phyloP scores from a whole-genome alignment of 306 rosid genomes.

The Cicer bijugum region DNA sequence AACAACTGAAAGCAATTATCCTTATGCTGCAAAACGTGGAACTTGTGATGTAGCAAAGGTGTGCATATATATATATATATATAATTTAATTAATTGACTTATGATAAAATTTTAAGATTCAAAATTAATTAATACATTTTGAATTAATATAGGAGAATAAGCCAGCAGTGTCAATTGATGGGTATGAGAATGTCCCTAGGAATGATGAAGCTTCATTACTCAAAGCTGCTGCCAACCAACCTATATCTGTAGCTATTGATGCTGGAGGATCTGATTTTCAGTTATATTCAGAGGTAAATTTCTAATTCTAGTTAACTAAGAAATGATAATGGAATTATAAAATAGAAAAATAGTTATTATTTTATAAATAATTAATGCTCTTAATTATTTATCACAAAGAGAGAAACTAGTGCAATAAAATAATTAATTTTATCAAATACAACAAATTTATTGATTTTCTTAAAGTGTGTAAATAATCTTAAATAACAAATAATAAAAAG shows the following conservation, averaged over 20 bases:
- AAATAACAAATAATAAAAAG: too few relatives aligned
- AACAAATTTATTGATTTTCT: too few relatives aligned
- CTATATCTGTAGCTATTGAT: conserved; percentile 59
- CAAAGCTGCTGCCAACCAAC: conserved; percentile 59
- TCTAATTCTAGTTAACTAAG: not conserved
- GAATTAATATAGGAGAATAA: conserved; percentile 44
- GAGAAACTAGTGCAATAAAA: too few relatives aligned
- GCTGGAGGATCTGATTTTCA: conserved; percentile 55
- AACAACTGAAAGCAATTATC: conserved; percentile 51
- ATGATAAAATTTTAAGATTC: not conserved
- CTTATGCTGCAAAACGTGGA: conserved; percentile 52
- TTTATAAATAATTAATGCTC: too few relatives aligned
- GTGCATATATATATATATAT: not conserved
- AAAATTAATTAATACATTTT: not conserved
- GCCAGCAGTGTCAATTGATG: conserved; percentile 57
- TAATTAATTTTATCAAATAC: too few relatives aligned
- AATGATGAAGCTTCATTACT: conserved; percentile 54
- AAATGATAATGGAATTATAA: too few relatives aligned
- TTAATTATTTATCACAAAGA: too few relatives aligned
- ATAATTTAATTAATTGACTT: not conserved
- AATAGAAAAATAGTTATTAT: too few relatives aligned
- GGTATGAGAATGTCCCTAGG: conserved; percentile 49
- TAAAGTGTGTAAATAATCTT: too few relatives aligned
- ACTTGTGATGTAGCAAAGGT: conserved; percentile 54
- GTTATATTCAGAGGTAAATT: conserved; percentile 56